Percentiles rank a stretch among this genome's conserved stretches.
phyloP scores from a whole-genome alignment of 345 rosid genomes.

The Hevea brasiliensis region DNA sequence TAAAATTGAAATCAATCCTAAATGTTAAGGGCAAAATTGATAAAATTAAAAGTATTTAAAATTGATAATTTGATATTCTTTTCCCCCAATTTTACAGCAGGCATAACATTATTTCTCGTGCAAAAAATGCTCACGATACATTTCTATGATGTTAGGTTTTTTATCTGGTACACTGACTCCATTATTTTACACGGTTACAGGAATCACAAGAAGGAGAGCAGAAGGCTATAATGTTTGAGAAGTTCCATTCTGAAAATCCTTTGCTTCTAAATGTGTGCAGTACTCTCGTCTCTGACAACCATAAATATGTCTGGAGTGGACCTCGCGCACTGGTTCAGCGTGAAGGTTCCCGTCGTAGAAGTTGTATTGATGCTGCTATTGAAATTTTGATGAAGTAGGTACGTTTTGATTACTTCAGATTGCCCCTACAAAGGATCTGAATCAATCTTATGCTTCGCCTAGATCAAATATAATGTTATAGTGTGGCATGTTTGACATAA shows the following conservation, averaged over 20 bases:
- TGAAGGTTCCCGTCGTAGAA: conserved; percentile 20
- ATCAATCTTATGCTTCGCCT: neutral
- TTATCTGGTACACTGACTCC: too few relatives aligned
- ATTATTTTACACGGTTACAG: conserved; percentile 30
- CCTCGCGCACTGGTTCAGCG: conserved; percentile 61
- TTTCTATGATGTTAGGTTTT: neutral
- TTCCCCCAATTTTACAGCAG: too few relatives aligned
- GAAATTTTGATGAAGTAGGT: conserved; percentile 27
- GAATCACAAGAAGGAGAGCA: conserved; percentile 49
- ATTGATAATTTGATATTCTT: too few relatives aligned
- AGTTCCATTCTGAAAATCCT: conserved; percentile 53
- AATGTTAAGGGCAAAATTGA: too few relatives aligned
- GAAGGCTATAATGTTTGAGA: conserved; percentile 50
- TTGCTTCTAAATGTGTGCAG: conserved; percentile 57
- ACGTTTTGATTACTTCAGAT: too few relatives aligned
- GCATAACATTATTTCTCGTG: too few relatives aligned
- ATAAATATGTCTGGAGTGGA: conserved; percentile 71
- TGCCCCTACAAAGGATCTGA: neutral
- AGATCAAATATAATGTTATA: neutral
- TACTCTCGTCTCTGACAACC: conserved; percentile 57
- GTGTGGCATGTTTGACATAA: neutral
- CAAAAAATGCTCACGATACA: too few relatives aligned
- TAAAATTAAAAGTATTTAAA: too few relatives aligned
- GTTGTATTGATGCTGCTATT: conserved; percentile 22
- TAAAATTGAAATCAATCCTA: too few relatives aligned